Evolutionary conservation across 257 asterid genomes (phyloP).

Genomic region (Lithospermum erythrorhizon): DNA sequence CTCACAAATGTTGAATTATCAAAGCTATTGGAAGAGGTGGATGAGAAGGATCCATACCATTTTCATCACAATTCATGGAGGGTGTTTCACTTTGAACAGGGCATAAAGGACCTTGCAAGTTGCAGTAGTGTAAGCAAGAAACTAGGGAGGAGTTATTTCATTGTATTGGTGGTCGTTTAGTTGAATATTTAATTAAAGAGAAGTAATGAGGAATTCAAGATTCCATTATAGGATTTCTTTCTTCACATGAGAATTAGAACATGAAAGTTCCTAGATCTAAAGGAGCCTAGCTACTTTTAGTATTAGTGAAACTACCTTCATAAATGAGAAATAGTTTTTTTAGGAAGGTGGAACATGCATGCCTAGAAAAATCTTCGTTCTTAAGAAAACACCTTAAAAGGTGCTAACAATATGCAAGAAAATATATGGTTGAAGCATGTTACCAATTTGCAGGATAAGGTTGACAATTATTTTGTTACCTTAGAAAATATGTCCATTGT

Average conservation of each 20-base stretch:
- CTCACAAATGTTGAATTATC: background rate
- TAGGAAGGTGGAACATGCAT: background rate
- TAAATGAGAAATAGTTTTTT: background rate
- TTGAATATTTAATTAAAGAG: background rate
- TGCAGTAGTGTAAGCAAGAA: background rate
- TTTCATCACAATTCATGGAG: background rate
- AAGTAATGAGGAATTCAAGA: background rate
- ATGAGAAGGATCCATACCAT: background rate
- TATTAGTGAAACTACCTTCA: background rate
- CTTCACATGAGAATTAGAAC: constrained; percentile 7
- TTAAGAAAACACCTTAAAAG: background rate
- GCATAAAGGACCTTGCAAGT: too few species aligned
- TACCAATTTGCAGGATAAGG: too few species aligned
- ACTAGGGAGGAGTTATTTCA: background rate
- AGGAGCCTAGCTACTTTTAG: constrained; percentile 4
- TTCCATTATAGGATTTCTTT: constrained; percentile 7
- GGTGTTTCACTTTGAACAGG: background rate
- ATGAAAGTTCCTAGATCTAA: constrained; percentile 7
- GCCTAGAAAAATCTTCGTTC: background rate
- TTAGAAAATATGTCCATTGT: too few species aligned
- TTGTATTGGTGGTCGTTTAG: background rate
- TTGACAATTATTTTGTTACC: too few species aligned
- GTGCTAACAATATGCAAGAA: background rate
- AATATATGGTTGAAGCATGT: too few species aligned
- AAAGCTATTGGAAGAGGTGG: background rate